Evolutionary conservation across 2,329 filamentous ascomycete genomes (phyloP).

Genomic region (Massarina eburnea): DNA sequence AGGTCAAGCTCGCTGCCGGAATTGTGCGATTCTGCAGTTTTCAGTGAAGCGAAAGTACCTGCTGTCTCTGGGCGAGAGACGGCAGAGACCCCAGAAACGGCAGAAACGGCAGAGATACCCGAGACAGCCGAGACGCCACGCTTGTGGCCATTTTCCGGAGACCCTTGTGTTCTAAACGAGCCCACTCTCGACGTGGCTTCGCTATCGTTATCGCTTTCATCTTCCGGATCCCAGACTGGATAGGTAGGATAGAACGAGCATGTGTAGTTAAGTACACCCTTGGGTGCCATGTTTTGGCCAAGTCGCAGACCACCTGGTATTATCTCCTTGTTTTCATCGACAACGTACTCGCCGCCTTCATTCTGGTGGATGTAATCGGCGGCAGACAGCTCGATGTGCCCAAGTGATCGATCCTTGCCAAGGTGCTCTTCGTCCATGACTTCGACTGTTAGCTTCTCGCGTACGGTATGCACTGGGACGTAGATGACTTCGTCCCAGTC

Average conservation of each 20-base stretch:
- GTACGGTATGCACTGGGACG: constrained; percentile 80
- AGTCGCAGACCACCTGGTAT: constrained; percentile 71
- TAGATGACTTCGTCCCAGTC: constrained; percentile 97
- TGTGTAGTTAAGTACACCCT: constrained; percentile 81
- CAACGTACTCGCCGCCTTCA: constrained; percentile 77
- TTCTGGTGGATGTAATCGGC: constrained; percentile 78
- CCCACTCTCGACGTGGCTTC: constrained; percentile 24
- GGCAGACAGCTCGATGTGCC: constrained; percentile 74
- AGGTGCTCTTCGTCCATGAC: constrained; percentile 97
- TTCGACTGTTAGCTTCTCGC: constrained; percentile 84
- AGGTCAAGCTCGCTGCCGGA: constrained; percentile 42
- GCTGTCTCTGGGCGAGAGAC: constrained; percentile 34
- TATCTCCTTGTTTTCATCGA: constrained; percentile 73
- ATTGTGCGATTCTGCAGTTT: constrained; percentile 19
- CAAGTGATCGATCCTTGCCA: constrained; percentile 86
- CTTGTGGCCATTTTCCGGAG: constrained; percentile 17
- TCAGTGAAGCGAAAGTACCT: constrained; percentile 47
- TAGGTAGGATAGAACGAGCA: constrained; percentile 88
- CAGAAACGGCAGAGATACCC: constrained; percentile 13
- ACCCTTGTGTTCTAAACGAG: constrained; percentile 22
- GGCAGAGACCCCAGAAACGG: not conserved
- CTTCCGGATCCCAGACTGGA: constrained; percentile 85
- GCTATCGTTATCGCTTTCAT: constrained; percentile 47
- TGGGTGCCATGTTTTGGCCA: constrained; percentile 70
- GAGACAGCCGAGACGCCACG: constrained; percentile 21